A percentile compares a stretch with the other conserved stretches of the same genome.
These are phyloP conservation scores for Wallemia mellicola DNA, from an alignment of 1,284 basidiomycete genomes.

Conservation along the genomic window DNA sequence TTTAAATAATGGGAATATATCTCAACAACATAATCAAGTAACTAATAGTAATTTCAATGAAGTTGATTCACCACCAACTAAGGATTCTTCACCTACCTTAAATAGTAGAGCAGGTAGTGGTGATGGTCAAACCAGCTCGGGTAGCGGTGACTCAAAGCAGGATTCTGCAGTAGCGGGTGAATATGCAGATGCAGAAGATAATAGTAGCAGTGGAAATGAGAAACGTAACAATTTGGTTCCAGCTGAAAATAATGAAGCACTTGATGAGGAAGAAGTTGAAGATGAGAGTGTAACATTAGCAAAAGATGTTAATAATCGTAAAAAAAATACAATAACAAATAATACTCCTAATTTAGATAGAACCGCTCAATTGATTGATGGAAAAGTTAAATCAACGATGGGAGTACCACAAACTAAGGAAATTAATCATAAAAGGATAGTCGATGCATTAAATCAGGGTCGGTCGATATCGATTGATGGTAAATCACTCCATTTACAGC, in stretches of 20 bases:
- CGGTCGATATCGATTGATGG: background rate
- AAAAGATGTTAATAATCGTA: background rate
- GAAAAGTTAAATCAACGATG: background rate
- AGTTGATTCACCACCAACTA: background rate
- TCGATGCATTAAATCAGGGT: background rate
- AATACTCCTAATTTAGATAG: background rate
- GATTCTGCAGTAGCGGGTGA: background rate
- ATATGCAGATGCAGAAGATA: background rate
- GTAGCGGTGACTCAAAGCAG: background rate
- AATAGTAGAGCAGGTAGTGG: background rate
- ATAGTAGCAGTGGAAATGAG: background rate
- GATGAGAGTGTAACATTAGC: background rate
- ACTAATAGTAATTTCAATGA: background rate
- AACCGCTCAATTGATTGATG: background rate
- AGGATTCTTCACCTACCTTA: background rate
- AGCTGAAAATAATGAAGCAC: background rate
- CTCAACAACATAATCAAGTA: background rate
- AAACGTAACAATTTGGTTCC: background rate
- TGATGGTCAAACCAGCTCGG: too few relatives aligned
- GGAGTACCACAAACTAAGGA: background rate
- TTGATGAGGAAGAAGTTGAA: background rate
- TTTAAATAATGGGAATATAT: background rate
- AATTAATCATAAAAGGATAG: background rate
- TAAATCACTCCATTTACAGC: background rate
- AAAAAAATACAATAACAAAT: background rate